Conservation (phyloP, 1,139 yeast species). For the Trichomonascaceae sp. region DNA sequence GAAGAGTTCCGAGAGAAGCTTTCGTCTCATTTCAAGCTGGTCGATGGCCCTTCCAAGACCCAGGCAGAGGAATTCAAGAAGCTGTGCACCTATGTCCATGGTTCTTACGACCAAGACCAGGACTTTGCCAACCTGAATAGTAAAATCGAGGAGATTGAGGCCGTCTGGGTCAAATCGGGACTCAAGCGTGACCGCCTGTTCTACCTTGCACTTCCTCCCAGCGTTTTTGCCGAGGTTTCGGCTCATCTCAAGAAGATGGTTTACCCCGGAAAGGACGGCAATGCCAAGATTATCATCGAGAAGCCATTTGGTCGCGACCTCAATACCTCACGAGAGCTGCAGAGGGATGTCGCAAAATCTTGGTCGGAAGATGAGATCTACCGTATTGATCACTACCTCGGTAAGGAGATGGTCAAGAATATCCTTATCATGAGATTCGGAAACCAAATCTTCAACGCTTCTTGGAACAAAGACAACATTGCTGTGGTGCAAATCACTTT, state of each 20-base stretch:
- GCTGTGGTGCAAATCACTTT: slow-evolving; percentile 75
- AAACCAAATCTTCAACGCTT: slow-evolving; percentile 68
- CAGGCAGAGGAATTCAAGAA: slow-evolving; percentile 47
- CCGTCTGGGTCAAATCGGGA: slow-evolving; percentile 21
- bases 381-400: slow-evolving; percentile 94
- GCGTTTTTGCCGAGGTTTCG: slow-evolving; percentile 75
- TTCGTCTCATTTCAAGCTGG: slow-evolving; percentile 49
- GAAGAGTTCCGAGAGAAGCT: slow-evolving; percentile 60
- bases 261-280: slow-evolving; percentile 50
- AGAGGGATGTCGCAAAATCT: slow-evolving; percentile 63
- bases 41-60: slow-evolving; percentile 24
- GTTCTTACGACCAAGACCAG: slow-evolving; percentile 67
- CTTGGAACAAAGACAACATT: slow-evolving; percentile 76
- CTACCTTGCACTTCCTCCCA: slow-evolving; percentile 91
- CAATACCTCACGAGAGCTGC: slow-evolving; percentile 62
- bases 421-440: slow-evolving; percentile 81
- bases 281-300: slow-evolving; percentile 77
- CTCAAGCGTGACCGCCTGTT: slow-evolving; percentile 48
- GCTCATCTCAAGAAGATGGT: slow-evolving; percentile 53
- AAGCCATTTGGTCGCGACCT: slow-evolving; percentile 97
- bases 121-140: slow-evolving; percentile 51
- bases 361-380: slow-evolving; percentile 85
- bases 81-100: slow-evolving; percentile 55
- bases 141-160: slow-evolving; percentile 48
- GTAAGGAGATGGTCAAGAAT: slow-evolving; percentile 96